Percentiles rank a stretch among this genome's conserved stretches.
These are phyloP conservation scores for Cyclotella atomus DNA, from an alignment of 108 stramenopile species.

Conservation along the genomic window DNA sequence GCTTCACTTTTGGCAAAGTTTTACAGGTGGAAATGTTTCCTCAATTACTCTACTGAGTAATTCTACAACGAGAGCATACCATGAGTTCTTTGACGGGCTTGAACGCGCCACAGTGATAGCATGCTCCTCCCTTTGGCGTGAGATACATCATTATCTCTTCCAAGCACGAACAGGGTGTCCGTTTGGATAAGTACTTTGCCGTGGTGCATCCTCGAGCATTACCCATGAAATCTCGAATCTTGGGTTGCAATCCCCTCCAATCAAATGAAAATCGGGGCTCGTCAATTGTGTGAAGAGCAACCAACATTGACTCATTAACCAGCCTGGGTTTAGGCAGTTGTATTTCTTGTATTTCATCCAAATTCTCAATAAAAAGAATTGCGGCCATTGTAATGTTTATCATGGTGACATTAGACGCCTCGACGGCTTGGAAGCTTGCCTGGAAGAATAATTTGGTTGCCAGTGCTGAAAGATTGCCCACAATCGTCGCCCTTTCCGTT, in stretches of 20 bases:
- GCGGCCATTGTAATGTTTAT: neutral
- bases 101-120: neutral
- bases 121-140: neutral
- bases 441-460: neutral
- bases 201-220: neutral
- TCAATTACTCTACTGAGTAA: neutral
- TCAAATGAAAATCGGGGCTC: neutral
- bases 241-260: neutral
- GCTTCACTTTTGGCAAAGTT: too few species aligned
- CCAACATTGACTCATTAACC: too few species aligned
- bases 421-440: neutral
- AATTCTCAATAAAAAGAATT: neutral
- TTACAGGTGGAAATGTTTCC: too few species aligned
- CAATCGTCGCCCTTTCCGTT: neutral
- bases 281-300: too few species aligned
- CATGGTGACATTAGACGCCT: neutral
- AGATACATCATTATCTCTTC: neutral
- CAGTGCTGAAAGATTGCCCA: neutral
- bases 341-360: neutral
- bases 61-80: neutral
- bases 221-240: neutral
- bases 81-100: neutral
- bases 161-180: neutral
- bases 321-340: too few species aligned
- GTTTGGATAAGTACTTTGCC: neutral